phyloP scores from a whole-genome alignment of 2,329 filamentous ascomycete species.

The Phyllosticta citrichinensis region DNA sequence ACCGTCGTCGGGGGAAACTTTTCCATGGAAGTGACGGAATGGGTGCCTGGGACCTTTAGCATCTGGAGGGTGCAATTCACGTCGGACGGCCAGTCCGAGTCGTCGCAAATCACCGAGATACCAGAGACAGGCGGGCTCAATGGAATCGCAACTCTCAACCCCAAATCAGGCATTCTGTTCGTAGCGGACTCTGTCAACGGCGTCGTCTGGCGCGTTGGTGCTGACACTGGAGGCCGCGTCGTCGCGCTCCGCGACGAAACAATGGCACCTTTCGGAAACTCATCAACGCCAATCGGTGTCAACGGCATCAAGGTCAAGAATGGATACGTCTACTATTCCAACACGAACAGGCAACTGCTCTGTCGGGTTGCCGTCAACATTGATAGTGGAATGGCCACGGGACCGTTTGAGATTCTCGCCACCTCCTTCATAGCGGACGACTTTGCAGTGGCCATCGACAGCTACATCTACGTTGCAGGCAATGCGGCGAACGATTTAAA shows the following conservation, averaged over 20 bases:
- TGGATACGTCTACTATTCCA: conserved; percentile 17
- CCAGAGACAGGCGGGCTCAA: conserved; percentile 14
- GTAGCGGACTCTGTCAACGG: conserved; percentile 18
- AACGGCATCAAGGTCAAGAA: conserved; percentile 17
- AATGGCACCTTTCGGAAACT: conserved; percentile 11
- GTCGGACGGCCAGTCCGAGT: background rate
- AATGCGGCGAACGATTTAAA: background rate
- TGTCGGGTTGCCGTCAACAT: conserved; percentile 14
- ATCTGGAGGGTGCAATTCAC: background rate
- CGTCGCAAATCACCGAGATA: conserved; percentile 15
- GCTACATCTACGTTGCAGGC: background rate
- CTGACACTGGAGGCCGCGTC: conserved; percentile 7
- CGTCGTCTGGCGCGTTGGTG: conserved; percentile 14
- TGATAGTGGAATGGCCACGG: conserved; percentile 5
- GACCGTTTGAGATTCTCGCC: background rate
- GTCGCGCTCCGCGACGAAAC: conserved; percentile 13
- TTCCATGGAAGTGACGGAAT: background rate
- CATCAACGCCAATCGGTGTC: conserved; percentile 12
- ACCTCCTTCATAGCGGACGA: background rate
- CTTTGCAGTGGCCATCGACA: conserved; percentile 2
- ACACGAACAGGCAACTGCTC: conserved; percentile 11
- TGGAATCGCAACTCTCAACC: conserved; percentile 17
- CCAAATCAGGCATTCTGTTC: conserved; percentile 12
- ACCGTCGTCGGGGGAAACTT: conserved; percentile 17
- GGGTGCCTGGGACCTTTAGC: background rate